These are phyloP conservation scores for Pichia californica DNA, from an alignment of 805 yeast species.

Conservation along the genomic window DNA sequence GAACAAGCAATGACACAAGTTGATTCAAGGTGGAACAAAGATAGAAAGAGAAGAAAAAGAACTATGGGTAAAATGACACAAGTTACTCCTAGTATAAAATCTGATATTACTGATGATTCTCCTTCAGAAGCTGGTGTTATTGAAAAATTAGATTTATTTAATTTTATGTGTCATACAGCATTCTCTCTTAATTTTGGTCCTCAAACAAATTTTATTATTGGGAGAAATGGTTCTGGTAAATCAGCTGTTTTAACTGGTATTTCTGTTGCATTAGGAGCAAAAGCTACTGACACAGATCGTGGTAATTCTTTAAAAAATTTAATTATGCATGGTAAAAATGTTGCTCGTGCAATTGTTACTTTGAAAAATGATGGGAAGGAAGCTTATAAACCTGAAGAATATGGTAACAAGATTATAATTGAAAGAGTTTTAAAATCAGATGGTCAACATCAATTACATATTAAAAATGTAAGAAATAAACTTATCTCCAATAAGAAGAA, in stretches of 20 bases:
- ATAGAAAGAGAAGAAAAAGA: constrained; percentile 9
- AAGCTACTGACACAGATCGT: constrained; percentile 81
- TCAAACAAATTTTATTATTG: constrained; percentile 77
- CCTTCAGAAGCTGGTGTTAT: constrained; percentile 62
- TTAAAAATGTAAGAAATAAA: constrained; percentile 47
- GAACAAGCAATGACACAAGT: constrained; percentile 25
- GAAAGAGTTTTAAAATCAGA: constrained; percentile 58
- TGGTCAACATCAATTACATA: constrained; percentile 45
- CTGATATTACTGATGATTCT: not conserved
- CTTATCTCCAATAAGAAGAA: constrained; percentile 54
- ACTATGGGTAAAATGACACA: constrained; percentile 19
- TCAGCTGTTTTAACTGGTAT: constrained; percentile 84
- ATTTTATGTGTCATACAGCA: constrained; percentile 87
- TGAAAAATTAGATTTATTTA: constrained; percentile 52
- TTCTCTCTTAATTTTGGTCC: constrained; percentile 74
- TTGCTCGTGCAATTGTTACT: constrained; percentile 61
- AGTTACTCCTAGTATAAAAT: constrained; percentile 4
- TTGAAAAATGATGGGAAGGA: constrained; percentile 61
- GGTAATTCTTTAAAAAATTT: constrained; percentile 65
- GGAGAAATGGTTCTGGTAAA: constrained; percentile 89
- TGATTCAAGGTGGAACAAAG: constrained; percentile 16
- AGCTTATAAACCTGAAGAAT: constrained; percentile 56
- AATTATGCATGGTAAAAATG: constrained; percentile 67
- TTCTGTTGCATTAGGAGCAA: constrained; percentile 81
- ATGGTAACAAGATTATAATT: constrained; percentile 62